phyloP scores from a whole-genome alignment of 73 alveolate species.

The Paramecium primaurelia region DNA sequence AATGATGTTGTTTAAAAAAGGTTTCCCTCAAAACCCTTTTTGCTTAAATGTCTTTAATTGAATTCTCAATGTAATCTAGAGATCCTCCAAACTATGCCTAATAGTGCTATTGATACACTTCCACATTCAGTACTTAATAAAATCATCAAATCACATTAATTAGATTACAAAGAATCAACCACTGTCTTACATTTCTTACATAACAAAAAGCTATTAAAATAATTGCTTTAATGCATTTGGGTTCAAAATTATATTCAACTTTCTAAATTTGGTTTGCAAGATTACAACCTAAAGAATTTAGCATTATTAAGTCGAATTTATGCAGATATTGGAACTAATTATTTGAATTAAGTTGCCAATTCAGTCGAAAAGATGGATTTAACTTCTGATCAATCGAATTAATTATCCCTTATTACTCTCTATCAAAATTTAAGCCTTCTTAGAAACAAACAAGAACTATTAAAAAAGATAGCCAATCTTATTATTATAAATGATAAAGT shows the following conservation, averaged over 20 bases:
- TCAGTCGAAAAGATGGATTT: not conserved
- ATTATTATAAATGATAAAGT: not conserved
- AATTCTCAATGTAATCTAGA: not conserved
- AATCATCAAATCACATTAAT: not conserved
- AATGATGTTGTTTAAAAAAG: not conserved
- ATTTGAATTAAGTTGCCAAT: not conserved
- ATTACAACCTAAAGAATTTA: not conserved
- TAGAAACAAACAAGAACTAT: not conserved
- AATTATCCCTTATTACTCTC: not conserved
- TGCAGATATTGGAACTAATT: not conserved
- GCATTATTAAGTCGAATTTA: constrained; percentile 2
- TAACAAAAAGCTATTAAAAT: not conserved
- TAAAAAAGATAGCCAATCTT: not conserved
- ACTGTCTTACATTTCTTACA: not conserved
- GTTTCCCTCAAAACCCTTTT: not conserved
- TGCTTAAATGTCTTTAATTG: not conserved
- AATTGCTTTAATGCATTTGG: not conserved
- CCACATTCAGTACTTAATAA: not conserved
- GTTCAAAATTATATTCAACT: not conserved
- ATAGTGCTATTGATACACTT: not conserved
- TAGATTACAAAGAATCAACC: constrained; percentile 29
- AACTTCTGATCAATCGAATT: not conserved
- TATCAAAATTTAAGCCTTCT: not conserved
- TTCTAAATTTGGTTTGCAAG: not conserved
- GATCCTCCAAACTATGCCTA: not conserved